Percentiles rank a stretch among this genome's conserved stretches.
Evolutionary conservation across 2,329 filamentous ascomycete species (phyloP).

Genomic region (Nigrospora oryzae): DNA sequence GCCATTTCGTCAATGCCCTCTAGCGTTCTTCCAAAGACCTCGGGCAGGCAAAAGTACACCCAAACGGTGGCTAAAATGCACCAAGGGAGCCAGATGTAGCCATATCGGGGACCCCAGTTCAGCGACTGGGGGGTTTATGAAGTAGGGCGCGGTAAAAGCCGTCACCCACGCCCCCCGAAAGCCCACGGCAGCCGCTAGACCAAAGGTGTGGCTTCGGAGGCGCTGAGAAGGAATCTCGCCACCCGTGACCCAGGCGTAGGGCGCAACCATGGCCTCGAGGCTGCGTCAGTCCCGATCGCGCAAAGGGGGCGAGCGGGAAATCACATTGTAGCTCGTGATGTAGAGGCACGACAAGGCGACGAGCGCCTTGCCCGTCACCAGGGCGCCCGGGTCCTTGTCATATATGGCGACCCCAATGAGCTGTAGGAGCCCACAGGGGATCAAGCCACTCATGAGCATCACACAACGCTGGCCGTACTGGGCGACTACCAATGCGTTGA

Average conservation of each 20-base stretch:
- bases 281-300: not conserved
- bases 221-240: constrained; percentile 44
- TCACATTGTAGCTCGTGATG: constrained; percentile 37
- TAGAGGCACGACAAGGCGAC: constrained; percentile 39
- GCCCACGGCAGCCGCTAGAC: constrained; percentile 35
- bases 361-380: constrained; percentile 28
- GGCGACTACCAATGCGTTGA: constrained; percentile 38
- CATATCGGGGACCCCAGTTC: constrained; percentile 42
- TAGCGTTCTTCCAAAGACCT: constrained; percentile 35
- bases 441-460: constrained; percentile 36
- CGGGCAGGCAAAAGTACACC: constrained; percentile 36
- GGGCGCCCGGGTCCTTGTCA: constrained; percentile 23
- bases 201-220: constrained; percentile 42
- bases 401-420: constrained; percentile 41
- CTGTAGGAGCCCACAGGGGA: constrained; percentile 38
- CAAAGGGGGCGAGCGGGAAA: constrained; percentile 15
- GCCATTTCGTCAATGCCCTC: constrained; percentile 41
- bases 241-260: constrained; percentile 43
- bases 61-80: constrained; percentile 14
- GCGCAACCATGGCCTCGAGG: constrained; percentile 32
- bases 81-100: constrained; percentile 38
- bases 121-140: constrained; percentile 41
- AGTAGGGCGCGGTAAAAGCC: constrained; percentile 45
- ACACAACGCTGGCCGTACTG: constrained; percentile 38
- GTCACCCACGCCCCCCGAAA: constrained; percentile 43